These are phyloP conservation scores for Starmerella apicola DNA, from an alignment of 805 yeast genomes.

Conservation along the genomic window DNA sequence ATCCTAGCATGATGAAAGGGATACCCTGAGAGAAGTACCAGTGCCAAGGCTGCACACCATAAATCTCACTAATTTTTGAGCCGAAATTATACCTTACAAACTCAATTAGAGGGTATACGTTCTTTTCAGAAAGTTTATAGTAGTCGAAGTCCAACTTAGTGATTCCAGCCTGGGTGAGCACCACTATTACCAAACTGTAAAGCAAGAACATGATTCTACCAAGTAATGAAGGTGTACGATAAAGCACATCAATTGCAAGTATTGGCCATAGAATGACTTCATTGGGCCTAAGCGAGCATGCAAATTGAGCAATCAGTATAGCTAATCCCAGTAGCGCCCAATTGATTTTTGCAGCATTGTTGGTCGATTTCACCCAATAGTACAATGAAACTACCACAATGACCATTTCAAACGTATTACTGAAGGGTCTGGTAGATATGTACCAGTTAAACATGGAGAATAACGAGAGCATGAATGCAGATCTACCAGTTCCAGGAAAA, in stretches of 20 bases:
- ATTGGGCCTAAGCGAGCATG: conserved; percentile 75
- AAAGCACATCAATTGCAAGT: conserved; percentile 35
- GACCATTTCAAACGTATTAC: conserved; percentile 69
- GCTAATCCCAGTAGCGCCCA: conserved; percentile 21
- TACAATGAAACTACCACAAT: conserved; percentile 54
- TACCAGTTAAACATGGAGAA: conserved; percentile 72
- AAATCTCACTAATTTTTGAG: conserved; percentile 26
- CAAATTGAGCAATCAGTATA: conserved; percentile 41
- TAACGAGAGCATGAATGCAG: conserved; percentile 33
- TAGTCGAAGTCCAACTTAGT: conserved; percentile 5
- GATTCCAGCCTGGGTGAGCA: conserved; percentile 5
- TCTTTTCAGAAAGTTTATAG: not conserved
- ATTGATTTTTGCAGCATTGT: conserved; percentile 14
- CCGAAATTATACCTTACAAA: conserved; percentile 14
- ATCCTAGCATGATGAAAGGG: conserved; percentile 60
- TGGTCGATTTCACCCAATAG: conserved; percentile 52
- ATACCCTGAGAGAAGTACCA: conserved; percentile 75
- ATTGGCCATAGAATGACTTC: conserved; percentile 65
- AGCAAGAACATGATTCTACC: not conserved
- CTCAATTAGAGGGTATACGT: conserved; percentile 12
- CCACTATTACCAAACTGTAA: conserved; percentile 1
- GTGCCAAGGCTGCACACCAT: conserved; percentile 75
- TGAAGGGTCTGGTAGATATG: conserved; percentile 67
- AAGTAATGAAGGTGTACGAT: conserved; percentile 1
- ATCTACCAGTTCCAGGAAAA: not conserved